These are phyloP conservation scores for Phytophthora pistaciae DNA, from an alignment of 352 stramenopile genomes.

Conservation along the genomic window DNA sequence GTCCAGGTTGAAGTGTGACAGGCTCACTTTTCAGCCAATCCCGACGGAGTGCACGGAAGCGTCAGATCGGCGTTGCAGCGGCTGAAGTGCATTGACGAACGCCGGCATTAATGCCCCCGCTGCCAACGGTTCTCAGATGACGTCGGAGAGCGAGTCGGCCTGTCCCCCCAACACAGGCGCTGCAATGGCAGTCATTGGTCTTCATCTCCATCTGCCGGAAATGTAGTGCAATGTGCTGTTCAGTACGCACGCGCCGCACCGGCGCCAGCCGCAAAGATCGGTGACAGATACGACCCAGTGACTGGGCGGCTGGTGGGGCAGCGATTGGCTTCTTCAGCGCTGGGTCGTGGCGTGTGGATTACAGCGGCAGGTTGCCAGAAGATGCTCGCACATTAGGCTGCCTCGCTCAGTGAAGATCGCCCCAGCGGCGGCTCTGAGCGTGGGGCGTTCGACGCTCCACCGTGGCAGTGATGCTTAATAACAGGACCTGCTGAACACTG, in stretches of 20 bases:
- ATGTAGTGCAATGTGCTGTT: neutral
- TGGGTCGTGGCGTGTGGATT: neutral
- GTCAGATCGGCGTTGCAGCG: conserved; percentile 6
- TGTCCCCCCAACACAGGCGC: conserved; percentile 4
- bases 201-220: neutral
- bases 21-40: conserved; percentile 14
- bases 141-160: neutral
- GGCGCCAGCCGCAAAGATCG: neutral
- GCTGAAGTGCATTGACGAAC: conserved; percentile 18
- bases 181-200: neutral
- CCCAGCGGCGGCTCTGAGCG: neutral
- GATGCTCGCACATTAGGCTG: neutral
- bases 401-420: neutral
- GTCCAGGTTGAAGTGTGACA: conserved; percentile 25
- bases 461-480: too few relatives aligned
- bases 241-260: neutral
- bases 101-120: neutral
- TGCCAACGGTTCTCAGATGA: too few relatives aligned
- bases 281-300: neutral
- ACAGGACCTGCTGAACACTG: neutral
- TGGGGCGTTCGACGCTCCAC: too few relatives aligned
- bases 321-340: conserved; percentile 12
- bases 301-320: neutral
- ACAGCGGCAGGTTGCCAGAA: conserved; percentile 6
- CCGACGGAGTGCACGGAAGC: neutral